These are phyloP conservation scores for Malassezia dermatis DNA, from an alignment of 1,284 basidiomycete species.

Conservation along the genomic window DNA sequence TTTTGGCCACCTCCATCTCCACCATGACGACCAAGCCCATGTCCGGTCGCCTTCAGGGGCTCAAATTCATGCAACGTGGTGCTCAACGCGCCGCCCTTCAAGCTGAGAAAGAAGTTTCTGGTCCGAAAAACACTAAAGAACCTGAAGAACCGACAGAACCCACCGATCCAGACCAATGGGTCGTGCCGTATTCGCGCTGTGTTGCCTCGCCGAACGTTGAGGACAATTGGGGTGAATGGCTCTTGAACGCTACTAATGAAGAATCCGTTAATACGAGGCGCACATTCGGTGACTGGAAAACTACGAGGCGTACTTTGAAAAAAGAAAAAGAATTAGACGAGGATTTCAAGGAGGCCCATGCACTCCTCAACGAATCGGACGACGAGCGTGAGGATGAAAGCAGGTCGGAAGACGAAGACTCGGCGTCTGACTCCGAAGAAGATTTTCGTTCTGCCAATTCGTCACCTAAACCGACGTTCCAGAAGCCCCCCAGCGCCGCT, in stretches of 20 bases:
- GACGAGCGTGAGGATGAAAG: constrained; percentile 16
- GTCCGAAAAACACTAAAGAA: background rate
- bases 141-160: background rate
- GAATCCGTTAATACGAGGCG: background rate
- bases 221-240: constrained; percentile 13
- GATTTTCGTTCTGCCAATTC: background rate
- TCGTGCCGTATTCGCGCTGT: constrained; percentile 1
- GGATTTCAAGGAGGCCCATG: background rate
- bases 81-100: background rate
- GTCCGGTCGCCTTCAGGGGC: constrained; percentile 17
- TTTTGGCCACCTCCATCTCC: background rate
- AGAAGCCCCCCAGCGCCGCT: constrained; percentile 12
- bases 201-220: background rate
- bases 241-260: background rate
- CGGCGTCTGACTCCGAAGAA: background rate
- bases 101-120: background rate
- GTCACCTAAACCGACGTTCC: background rate
- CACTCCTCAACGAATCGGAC: background rate
- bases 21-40: constrained; percentile 9
- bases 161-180: constrained; percentile 12
- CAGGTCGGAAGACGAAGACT: background rate
- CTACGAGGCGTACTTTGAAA: background rate
- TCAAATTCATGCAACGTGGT: constrained; percentile 19
- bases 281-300: background rate
- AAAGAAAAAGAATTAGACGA: background rate